Percentiles rank a stretch among this genome's conserved stretches.
Evolutionary conservation across 257 asterid species (phyloP).

Genomic region (Coffea eugenioides): DNA sequence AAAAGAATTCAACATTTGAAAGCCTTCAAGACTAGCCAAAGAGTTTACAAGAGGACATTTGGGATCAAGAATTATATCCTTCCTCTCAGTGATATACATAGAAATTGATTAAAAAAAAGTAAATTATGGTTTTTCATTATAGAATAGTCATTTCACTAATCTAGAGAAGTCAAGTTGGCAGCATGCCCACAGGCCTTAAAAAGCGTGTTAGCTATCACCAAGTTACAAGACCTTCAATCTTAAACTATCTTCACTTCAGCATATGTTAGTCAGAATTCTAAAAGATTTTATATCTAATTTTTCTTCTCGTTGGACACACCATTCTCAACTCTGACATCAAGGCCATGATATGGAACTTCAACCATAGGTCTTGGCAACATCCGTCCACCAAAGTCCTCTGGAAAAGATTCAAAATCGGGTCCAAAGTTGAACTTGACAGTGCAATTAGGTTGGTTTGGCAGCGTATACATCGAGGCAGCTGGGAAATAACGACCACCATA

Average conservation of each 20-base stretch:
- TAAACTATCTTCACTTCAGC: constrained; percentile 18
- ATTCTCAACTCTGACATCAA: constrained; percentile 73
- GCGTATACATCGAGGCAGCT: constrained; percentile 98
- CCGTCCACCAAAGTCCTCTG: constrained; percentile 74
- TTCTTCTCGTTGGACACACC: constrained; percentile 67
- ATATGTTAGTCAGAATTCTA: constrained; percentile 14
- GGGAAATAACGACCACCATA: constrained; percentile 92
- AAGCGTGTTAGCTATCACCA: constrained; percentile 2
- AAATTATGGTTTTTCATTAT: not conserved
- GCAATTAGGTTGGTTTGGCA: constrained; percentile 90
- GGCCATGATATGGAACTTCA: constrained; percentile 90
- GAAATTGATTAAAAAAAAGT: not conserved
- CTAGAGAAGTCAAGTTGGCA: not conserved
- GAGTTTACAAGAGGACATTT: not conserved
- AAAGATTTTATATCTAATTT: constrained; percentile 32
- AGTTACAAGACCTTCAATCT: constrained; percentile 18
- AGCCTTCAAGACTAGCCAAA: constrained; percentile 8
- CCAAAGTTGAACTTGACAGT: constrained; percentile 92
- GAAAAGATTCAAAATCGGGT: constrained; percentile 81
- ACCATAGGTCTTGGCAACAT: constrained; percentile 75
- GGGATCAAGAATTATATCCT: not conserved
- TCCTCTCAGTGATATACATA: not conserved
- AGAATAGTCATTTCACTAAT: not conserved
- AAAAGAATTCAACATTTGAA: not conserved
- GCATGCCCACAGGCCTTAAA: not conserved